Percentiles rank a stretch among this genome's conserved stretches.
These are phyloP conservation scores for Fonsecaea pugnacius DNA, from an alignment of 2,329 filamentous ascomycete genomes.

Conservation along the genomic window DNA sequence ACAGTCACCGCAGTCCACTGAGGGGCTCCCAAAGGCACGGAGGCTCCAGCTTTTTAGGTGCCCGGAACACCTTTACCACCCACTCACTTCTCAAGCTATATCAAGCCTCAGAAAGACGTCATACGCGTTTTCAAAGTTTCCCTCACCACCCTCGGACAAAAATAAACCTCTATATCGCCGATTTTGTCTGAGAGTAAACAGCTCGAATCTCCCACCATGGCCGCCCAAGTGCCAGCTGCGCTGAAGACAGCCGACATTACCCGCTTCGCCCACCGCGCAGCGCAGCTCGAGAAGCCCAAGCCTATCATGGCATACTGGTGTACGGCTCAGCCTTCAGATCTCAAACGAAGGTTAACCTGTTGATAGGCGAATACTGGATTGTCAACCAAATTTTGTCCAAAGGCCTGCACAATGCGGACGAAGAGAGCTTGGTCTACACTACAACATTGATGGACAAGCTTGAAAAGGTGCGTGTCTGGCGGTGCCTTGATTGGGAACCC, in stretches of 20 bases:
- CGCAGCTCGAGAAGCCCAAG: constrained; percentile 81
- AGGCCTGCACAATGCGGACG: constrained; percentile 75
- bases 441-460: constrained; percentile 86
- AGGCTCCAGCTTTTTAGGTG: neutral
- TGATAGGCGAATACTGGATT: constrained; percentile 81
- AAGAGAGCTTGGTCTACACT: constrained; percentile 80
- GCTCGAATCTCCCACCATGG: constrained; percentile 59
- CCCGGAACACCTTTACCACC: neutral
- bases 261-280: constrained; percentile 80
- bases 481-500: neutral
- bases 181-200: neutral
- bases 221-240: constrained; percentile 69
- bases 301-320: constrained; percentile 95
- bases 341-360: constrained; percentile 36
- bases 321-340: constrained; percentile 54
- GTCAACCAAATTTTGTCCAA: constrained; percentile 87
- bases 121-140: neutral
- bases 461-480: constrained; percentile 65
- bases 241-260: constrained; percentile 81
- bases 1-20: neutral
- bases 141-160: neutral
- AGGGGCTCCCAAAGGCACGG: neutral
- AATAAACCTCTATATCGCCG: neutral
- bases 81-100: neutral
- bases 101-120: constrained; percentile 1